Percentiles rank a stretch among this genome's conserved stretches.
phyloP scores from a whole-genome alignment of 192 early-diverging fungal species.

The Rhizophagus sp. region DNA sequence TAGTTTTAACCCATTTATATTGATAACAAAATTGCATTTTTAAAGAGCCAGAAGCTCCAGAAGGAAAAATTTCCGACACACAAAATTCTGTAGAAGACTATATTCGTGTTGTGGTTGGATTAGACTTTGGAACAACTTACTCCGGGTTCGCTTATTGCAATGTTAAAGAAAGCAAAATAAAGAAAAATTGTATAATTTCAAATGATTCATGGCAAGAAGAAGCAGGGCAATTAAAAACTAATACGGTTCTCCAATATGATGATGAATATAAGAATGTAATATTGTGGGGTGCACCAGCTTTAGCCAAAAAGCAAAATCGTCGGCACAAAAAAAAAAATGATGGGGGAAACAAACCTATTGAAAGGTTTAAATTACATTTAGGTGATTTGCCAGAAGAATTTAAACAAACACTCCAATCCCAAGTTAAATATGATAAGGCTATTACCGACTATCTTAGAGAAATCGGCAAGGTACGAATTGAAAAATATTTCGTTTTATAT shows the following conservation, averaged over 20 bases:
- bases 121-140: neutral
- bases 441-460: neutral
- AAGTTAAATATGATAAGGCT: neutral
- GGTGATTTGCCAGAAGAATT: neutral
- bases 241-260: neutral
- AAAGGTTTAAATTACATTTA: conserved; percentile 11
- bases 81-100: no score
- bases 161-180: no score
- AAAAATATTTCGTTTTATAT: no score
- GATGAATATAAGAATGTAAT: neutral
- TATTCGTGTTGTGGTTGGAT: neutral
- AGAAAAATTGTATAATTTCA: no score
- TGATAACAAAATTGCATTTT: no score
- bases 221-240: neutral
- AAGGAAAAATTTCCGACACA: no score
- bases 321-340: neutral
- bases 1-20: no score
- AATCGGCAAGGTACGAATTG: neutral
- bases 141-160: neutral
- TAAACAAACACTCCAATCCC: neutral
- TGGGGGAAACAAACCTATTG: neutral
- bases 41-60: no score
- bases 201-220: neutral
- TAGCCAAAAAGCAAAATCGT: neutral
- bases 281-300: neutral